A percentile compares a stretch with the other conserved stretches of the same genome.
Conservation (phyloP, 257 asterid genomes). For the Fraxinus pennsylvanica region DNA sequence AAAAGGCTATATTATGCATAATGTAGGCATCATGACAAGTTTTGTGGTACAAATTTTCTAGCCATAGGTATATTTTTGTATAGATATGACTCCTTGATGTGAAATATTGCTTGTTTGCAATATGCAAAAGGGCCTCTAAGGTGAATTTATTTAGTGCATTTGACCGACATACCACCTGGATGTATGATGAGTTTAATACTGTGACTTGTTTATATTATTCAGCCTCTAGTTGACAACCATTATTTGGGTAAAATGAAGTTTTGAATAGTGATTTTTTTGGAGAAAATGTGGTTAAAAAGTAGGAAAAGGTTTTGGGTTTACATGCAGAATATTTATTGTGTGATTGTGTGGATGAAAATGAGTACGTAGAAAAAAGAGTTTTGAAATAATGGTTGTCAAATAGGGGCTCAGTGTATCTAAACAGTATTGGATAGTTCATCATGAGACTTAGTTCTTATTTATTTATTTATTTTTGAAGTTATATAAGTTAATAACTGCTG, state of each 20-base stretch:
- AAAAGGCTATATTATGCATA: not conserved
- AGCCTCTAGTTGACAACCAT: too few relatives aligned
- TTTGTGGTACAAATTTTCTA: not conserved
- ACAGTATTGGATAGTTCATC: not conserved
- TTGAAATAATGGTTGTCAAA: too few relatives aligned
- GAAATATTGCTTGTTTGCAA: not conserved
- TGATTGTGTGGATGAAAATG: too few relatives aligned
- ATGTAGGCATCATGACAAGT: not conserved
- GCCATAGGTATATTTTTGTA: not conserved
- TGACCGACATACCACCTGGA: not conserved
- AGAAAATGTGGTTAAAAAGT: too few relatives aligned
- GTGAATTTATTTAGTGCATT: not conserved
- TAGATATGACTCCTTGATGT: not conserved
- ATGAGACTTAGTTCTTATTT: not conserved
- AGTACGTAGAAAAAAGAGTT: too few relatives aligned
- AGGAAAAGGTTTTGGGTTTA: too few relatives aligned
- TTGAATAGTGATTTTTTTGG: too few relatives aligned
- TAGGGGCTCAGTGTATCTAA: not conserved
- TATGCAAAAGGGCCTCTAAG: not conserved
- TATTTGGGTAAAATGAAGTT: too few relatives aligned
- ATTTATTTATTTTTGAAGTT: constrained; percentile 6
- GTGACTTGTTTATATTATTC: not conserved
- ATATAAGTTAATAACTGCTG: constrained; percentile 22
- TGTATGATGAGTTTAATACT: not conserved
- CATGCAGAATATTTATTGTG: too few relatives aligned